Percentiles rank a stretch among this genome's conserved stretches.
Conservation (phyloP, 2,329 filamentous ascomycete genomes). For the Xylariaceae sp. region DNA sequence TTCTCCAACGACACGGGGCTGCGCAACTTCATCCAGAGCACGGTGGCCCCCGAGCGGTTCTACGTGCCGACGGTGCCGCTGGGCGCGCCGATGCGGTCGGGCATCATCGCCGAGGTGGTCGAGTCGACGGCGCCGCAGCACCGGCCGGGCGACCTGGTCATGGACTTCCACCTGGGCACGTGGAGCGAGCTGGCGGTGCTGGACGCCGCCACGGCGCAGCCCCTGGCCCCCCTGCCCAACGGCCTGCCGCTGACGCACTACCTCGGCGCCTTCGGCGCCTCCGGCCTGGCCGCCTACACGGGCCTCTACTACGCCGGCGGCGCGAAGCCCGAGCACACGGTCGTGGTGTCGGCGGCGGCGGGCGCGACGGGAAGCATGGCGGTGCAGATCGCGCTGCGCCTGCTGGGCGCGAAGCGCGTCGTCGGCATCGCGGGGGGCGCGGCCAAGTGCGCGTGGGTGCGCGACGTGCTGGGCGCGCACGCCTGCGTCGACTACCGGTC, state of each 20-base stretch:
- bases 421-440: slow-evolving; percentile 45
- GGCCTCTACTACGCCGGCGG: slow-evolving; percentile 32
- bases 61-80: slow-evolving; percentile 19
- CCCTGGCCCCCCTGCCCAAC: slow-evolving; percentile 12
- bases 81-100: slow-evolving; percentile 21
- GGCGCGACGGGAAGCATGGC: slow-evolving; percentile 40
- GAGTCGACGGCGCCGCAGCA: slow-evolving; percentile 15
- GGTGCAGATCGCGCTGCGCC: slow-evolving; percentile 45
- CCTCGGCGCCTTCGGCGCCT: slow-evolving; percentile 21
- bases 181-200: slow-evolving; percentile 21
- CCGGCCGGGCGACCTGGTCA: slow-evolving; percentile 16
- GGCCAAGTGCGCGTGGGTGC: slow-evolving; percentile 43
- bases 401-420: slow-evolving; percentile 38
- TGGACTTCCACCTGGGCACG: slow-evolving; percentile 18
- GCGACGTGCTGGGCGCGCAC: slow-evolving; percentile 41
- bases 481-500: slow-evolving; percentile 48
- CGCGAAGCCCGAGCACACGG: slow-evolving; percentile 29
- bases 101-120: slow-evolving; percentile 21
- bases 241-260: slow-evolving; percentile 18
- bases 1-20: slow-evolving; percentile 25
- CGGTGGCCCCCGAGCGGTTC: slow-evolving; percentile 18
- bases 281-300: slow-evolving; percentile 37
- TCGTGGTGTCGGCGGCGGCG: slow-evolving; percentile 40
- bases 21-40: slow-evolving; percentile 21
- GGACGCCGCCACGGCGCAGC: slow-evolving; percentile 14